Evolutionary conservation across 805 yeast species (phyloP).

Genomic region (Starmera dryadoides): DNA sequence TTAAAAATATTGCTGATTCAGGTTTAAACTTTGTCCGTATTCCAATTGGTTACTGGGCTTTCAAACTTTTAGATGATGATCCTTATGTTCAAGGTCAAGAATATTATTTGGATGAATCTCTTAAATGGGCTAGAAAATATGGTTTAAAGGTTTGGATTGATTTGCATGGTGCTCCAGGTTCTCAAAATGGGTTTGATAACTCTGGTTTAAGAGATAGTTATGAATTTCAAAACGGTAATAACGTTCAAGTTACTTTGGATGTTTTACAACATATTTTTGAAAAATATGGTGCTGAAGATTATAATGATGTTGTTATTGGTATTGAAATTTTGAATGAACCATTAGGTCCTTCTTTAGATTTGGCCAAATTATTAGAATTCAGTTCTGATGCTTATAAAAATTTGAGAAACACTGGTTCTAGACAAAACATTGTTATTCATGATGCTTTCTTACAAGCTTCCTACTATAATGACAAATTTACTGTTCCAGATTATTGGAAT

Average conservation of each 20-base stretch:
- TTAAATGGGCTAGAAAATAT: slow-evolving; percentile 62
- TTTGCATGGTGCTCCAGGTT: slow-evolving; percentile 94
- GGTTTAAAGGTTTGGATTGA: slow-evolving; percentile 82
- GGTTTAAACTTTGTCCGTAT: slow-evolving; percentile 85
- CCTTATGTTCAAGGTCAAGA: slow-evolving; percentile 86
- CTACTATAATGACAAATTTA: slow-evolving; percentile 57
- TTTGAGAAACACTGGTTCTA: slow-evolving; percentile 48
- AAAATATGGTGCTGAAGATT: slow-evolving; percentile 57
- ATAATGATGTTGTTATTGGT: slow-evolving; percentile 70
- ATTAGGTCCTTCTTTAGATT: slow-evolving; percentile 59
- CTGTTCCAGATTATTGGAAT: slow-evolving; percentile 41
- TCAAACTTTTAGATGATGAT: slow-evolving; percentile 50
- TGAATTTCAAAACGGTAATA: slow-evolving; percentile 49
- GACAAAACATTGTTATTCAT: slow-evolving; percentile 61
- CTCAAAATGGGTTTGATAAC: slow-evolving; percentile 94
- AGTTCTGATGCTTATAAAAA: slow-evolving; percentile 56
- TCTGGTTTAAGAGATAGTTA: slow-evolving; percentile 71
- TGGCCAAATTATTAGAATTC: slow-evolving; percentile 51
- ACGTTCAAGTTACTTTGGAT: slow-evolving; percentile 44
- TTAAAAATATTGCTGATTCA: slow-evolving; percentile 43
- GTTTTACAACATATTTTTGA: slow-evolving; percentile 48
- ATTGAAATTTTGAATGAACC: slow-evolving; percentile 89
- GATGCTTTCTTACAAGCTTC: slow-evolving; percentile 67
- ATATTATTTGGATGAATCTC: slow-evolving; percentile 64
- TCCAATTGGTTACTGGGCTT: slow-evolving; percentile 96